Base-by-base conservation (phyloP, 1,139 yeast genomes). In the Blastobotrys arbuscula region DNA sequence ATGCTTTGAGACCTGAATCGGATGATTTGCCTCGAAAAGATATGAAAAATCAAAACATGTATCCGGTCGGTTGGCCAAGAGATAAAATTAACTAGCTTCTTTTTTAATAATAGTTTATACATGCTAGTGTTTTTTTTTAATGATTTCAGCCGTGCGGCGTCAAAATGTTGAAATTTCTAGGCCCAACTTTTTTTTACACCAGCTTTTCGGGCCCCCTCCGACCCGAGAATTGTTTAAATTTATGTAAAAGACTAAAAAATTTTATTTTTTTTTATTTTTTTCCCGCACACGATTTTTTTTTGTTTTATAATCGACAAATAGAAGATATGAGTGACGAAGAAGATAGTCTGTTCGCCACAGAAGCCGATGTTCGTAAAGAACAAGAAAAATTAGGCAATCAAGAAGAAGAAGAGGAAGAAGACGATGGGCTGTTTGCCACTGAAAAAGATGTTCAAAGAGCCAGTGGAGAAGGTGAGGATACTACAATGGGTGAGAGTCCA, bases 61-160 rank as follows among this genome's bases (percentile, higher is more conserved):
- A 64, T 34, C 71, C 73, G 0, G 60, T 57, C n/a, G 88, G 88
- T 3, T 84, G 90, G 90, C 81, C 80, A 52, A 75, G 79, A 54
- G 66, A 77, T 31, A 88, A 83, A 47, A 47, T 36, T 43, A 38
- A 36, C 49, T 42, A 12, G 49, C 39, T 30, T 36, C 40, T 33
- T 24, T 30, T 31, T 41, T 46, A 20, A 19, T 18, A 12, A 40
- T 37, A 2, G 42, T 36, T 16, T 42, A 37, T 21, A 31, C 33
- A 3, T n/a, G n/a, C n/a, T n/a, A n/a, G n/a, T n/a, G n/a, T n/a
- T n/a, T n/a, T n/a, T n/a, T n/a, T n/a, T n/a, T n/a, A n/a, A 24
- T 24, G 9, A 24, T 58, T 55, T 18, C n/a, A 23, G 44, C 37
- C 37, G 37, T 36, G 15, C 44, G 24, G 13, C 42, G 28, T 26